Evolutionary conservation across 148 eudicot species (phyloP), one percentile per base, ranked within the genome.

Genomic region (Simmondsia chinensis): DNA sequence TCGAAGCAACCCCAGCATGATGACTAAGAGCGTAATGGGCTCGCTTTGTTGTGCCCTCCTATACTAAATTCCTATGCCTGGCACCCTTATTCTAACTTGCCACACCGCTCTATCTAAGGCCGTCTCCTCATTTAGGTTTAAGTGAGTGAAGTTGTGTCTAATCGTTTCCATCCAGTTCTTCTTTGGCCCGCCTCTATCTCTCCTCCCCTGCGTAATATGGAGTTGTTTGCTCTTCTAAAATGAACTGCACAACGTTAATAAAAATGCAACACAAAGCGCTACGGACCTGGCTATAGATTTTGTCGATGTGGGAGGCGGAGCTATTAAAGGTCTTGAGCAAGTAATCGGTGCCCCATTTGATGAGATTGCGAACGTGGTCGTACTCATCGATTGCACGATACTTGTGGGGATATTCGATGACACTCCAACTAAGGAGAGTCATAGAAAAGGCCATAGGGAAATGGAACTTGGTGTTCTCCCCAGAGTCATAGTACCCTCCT

Each of bases 401-500:
- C 42, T 77, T 73, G 50, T 64, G 74, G 13, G 65, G 64, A 43
- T 77, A 77, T 20, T 73, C 80, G 9, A 73, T 60, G 32, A 77
- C 38, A 25, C 74, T 73, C 84, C 84, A 73, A 15, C 84, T 73
- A 26, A 77, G 41, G 76, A 73, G 66, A 11, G 83, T 77, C 57
- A 75, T 58, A 6, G 95, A 54, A 41, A 66, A 84, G 8, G 94
- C 63, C 82, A 84, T 69, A 2, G 88, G 94, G 8, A 74, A 80
- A 44, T 76, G 73, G 48, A 63, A 80, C 60, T 84, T 84, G 5
- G 65, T 45, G 17, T 80, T 80, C 41, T 77, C 95, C 4, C 95
- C 95, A 0, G 80, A 71, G 12, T 85, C 89, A 38, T 85, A 85
- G 55, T 84, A 84, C 27, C 89, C 89, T 8, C 95, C 95, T 4